These are phyloP conservation scores for Lipomyces starkeyi DNA, from an alignment of 805 yeast genomes.

Conservation along the genomic window DNA sequence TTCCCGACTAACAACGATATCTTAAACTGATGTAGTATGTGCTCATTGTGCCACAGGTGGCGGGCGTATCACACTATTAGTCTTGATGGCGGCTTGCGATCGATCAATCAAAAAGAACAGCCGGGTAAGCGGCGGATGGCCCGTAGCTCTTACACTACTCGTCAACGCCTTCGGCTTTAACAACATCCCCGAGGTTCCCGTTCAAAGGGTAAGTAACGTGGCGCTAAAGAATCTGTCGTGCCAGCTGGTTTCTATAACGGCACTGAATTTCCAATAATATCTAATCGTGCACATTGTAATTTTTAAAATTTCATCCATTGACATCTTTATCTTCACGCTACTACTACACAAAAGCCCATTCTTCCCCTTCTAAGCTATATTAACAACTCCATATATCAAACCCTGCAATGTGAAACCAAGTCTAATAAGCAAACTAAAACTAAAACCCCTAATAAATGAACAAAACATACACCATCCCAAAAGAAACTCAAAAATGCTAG, in stretches of 20 bases:
- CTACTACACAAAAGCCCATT: not conserved
- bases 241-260: not conserved
- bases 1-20: too few relatives aligned
- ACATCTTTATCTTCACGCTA: not conserved
- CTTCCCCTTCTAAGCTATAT: slow-evolving; percentile 1
- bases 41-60: too few relatives aligned
- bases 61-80: too few relatives aligned
- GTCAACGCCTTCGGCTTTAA: too few relatives aligned
- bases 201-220: too few relatives aligned
- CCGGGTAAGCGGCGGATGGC: too few relatives aligned
- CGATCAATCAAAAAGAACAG: too few relatives aligned
- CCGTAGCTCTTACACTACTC: too few relatives aligned
- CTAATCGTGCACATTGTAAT: not conserved
- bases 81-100: too few relatives aligned
- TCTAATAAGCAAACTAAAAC: not conserved
- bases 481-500: not conserved
- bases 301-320: not conserved
- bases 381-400: not conserved
- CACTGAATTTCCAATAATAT: not conserved
- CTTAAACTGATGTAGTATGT: too few relatives aligned
- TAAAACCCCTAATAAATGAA: slow-evolving; percentile 4
- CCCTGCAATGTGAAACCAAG: not conserved
- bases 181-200: too few relatives aligned
- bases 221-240: too few relatives aligned
- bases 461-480: not conserved